These are phyloP conservation scores for Mucor racemosus DNA, from an alignment of 371 early-diverging fungal genomes.

Conservation along the genomic window DNA sequence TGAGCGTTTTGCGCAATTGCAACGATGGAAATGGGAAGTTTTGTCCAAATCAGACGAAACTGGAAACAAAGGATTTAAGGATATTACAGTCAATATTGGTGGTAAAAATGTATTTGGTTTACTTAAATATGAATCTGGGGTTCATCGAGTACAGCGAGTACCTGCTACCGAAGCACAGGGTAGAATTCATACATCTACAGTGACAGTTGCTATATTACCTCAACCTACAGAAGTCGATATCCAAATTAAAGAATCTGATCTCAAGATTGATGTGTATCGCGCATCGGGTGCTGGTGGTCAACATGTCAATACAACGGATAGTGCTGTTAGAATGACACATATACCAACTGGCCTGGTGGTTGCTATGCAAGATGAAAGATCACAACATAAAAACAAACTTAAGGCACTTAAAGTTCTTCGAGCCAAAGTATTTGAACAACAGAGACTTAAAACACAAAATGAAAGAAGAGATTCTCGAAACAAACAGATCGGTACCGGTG, in stretches of 20 bases:
- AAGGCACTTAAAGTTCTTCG: constrained; percentile 85
- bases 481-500: constrained; percentile 71
- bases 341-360: constrained; percentile 89
- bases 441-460: constrained; percentile 60
- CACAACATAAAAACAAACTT: constrained; percentile 89
- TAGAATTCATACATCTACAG: constrained; percentile 85
- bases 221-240: constrained; percentile 78
- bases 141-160: constrained; percentile 84
- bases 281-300: constrained; percentile 88
- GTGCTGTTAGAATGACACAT: constrained; percentile 94
- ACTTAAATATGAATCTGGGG: constrained; percentile 83
- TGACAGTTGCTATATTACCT: constrained; percentile 85
- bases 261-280: constrained; percentile 78
- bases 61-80: constrained; percentile 65
- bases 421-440: constrained; percentile 79
- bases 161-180: constrained; percentile 86
- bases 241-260: constrained; percentile 70
- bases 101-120: constrained; percentile 77
- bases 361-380: constrained; percentile 89
- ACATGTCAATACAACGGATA: constrained; percentile 96
- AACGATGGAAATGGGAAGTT: constrained; percentile 74
- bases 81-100: constrained; percentile 65
- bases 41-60: constrained; percentile 59
- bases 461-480: constrained; percentile 70
- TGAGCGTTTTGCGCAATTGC: constrained; percentile 65